Conservation (phyloP, 371 early-diverging fungal genomes). For the Mortierella sp. region DNA sequence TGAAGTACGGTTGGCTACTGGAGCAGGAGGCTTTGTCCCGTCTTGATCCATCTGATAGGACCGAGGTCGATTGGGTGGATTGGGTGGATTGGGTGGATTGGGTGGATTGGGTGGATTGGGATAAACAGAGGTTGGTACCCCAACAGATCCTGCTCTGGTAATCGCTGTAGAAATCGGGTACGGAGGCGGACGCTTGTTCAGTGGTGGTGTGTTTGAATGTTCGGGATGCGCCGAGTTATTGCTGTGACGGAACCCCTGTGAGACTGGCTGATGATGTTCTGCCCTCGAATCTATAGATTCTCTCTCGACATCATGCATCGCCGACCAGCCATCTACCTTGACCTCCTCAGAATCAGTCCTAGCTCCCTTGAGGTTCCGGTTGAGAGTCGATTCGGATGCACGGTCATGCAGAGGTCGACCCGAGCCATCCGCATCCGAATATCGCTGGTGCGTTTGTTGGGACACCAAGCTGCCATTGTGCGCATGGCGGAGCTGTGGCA, state of each 20-base stretch:
- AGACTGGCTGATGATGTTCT: neutral
- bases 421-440: too few species aligned
- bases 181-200: constrained; percentile 20
- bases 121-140: too few species aligned
- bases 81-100: too few species aligned
- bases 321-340: constrained; percentile 13
- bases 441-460: too few species aligned
- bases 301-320: constrained; percentile 1
- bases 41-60: too few species aligned
- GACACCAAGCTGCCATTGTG: constrained; percentile 9
- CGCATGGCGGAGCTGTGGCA: constrained; percentile 20
- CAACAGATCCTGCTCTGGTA: neutral
- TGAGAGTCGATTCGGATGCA: too few species aligned
- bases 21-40: neutral
- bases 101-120: too few species aligned
- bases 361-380: neutral
- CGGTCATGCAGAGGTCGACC: too few species aligned
- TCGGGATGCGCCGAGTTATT: neutral
- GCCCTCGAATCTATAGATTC: constrained; percentile 10
- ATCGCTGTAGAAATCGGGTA: constrained; percentile 13
- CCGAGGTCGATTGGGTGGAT: too few species aligned
- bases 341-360: constrained; percentile 15
- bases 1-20: neutral
- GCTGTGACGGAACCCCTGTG: neutral
- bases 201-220: neutral